These are phyloP conservation scores for Pouteria glomerata DNA, from an alignment of 148 eudicot species.

Conservation along the genomic window DNA sequence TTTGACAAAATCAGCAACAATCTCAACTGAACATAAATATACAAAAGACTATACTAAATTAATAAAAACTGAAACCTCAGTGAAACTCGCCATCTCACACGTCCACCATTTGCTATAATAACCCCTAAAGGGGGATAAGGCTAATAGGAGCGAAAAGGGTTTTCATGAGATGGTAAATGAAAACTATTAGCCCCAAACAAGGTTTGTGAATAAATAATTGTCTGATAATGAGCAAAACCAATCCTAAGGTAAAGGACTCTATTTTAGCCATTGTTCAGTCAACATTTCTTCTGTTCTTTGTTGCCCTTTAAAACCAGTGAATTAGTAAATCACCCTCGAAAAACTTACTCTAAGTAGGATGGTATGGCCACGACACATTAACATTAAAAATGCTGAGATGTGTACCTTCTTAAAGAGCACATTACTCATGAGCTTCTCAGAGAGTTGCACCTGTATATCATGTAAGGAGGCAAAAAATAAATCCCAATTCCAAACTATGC, in stretches of 20 bases:
- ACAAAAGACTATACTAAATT: not conserved
- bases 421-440: slow-evolving; percentile 96
- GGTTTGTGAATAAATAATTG: too few relatives aligned
- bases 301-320: not conserved
- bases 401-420: slow-evolving; percentile 88
- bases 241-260: not conserved
- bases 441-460: slow-evolving; percentile 72
- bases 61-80: not conserved
- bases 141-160: too few relatives aligned
- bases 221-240: too few relatives aligned
- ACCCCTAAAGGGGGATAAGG: too few relatives aligned
- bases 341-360: not conserved
- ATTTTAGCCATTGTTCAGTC: not conserved
- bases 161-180: too few relatives aligned
- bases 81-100: not conserved
- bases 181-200: too few relatives aligned
- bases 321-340: not conserved
- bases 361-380: not conserved
- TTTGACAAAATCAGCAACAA: not conserved
- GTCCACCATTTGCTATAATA: not conserved
- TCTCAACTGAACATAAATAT: not conserved
- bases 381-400: not conserved
- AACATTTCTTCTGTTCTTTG: not conserved
- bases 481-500: slow-evolving; percentile 7
- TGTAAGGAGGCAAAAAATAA: slow-evolving; percentile 8